Conservation (phyloP, 371 early-diverging fungal genomes). For the Quaeritorhiza haematococci region DNA sequence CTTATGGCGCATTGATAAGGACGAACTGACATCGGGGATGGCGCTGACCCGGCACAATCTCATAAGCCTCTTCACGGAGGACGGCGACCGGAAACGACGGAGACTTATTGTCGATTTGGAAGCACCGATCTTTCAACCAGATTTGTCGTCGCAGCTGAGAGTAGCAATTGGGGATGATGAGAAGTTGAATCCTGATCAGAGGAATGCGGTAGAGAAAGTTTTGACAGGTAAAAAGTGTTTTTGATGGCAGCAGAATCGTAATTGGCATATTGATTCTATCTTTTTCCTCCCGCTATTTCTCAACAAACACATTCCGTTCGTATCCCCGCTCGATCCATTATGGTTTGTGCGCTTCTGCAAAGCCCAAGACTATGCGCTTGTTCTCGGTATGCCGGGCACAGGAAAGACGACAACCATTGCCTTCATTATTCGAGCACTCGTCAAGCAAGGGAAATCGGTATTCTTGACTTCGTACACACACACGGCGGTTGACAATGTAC, state of each 20-base stretch:
- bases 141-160: background rate
- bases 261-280: background rate
- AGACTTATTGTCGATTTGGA: conserved; percentile 78
- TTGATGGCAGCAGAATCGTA: conserved; percentile 8
- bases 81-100: conserved; percentile 47
- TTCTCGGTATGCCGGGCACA: conserved; percentile 99
- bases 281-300: conserved; percentile 26
- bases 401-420: conserved; percentile 96
- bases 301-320: no score
- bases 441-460: conserved; percentile 67
- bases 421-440: conserved; percentile 70
- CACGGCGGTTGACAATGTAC: conserved; percentile 90
- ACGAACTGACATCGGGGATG: conserved; percentile 67
- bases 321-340: no score
- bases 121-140: conserved; percentile 53
- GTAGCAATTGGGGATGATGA: conserved; percentile 7
- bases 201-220: conserved; percentile 52
- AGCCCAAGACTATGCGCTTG: conserved; percentile 84
- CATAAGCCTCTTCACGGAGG: conserved; percentile 55
- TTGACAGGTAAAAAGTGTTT: conserved; percentile 31
- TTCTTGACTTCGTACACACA: conserved; percentile 95
- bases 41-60: conserved; percentile 68
- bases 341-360: no score
- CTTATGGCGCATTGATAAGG: conserved; percentile 78
- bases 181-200: conserved; percentile 65